Evolutionary conservation across 2,329 filamentous ascomycete species (phyloP).

Genomic region (Diaporthe citriasiana): DNA sequence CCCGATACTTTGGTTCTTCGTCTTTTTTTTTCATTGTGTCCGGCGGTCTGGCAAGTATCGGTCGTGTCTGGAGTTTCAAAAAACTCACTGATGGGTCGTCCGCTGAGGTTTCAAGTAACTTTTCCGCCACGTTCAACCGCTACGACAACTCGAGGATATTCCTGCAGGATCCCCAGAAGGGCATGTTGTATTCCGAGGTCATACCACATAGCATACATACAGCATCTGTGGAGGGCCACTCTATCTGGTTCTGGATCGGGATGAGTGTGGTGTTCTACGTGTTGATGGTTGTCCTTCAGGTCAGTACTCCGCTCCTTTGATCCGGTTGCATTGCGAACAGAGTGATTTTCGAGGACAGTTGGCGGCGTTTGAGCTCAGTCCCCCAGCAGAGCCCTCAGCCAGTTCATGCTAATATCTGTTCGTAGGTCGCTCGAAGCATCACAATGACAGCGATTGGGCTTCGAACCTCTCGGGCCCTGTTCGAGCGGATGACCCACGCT

Average conservation of each 20-base stretch:
- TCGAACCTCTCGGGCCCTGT: conserved; percentile 50
- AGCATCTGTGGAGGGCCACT: conserved; percentile 34
- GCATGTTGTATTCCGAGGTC: conserved; percentile 35
- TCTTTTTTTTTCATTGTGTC: conserved; percentile 45
- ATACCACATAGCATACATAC: conserved; percentile 33
- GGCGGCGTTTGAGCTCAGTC: not conserved
- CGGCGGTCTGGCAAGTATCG: conserved; percentile 47
- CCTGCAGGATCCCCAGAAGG: conserved; percentile 39
- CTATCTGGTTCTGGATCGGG: conserved; percentile 48
- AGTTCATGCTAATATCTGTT: not conserved
- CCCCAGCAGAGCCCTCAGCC: too few species aligned
- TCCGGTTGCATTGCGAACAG: too few species aligned
- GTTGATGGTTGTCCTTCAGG: conserved; percentile 43
- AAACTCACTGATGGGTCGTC: conserved; percentile 50
- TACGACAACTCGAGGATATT: conserved; percentile 37
- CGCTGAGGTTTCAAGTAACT: conserved; percentile 38
- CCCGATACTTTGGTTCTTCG: conserved; percentile 47
- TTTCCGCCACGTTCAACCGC: conserved; percentile 36
- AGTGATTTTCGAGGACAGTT: too few species aligned
- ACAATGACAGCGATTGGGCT: conserved; percentile 50
- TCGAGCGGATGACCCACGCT: conserved; percentile 52
- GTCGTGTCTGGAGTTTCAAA: conserved; percentile 53
- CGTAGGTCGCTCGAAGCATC: conserved; percentile 46
- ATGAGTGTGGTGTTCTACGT: conserved; percentile 51
- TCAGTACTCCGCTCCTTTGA: not conserved